phyloP scores from a whole-genome alignment of 2,329 filamentous ascomycete genomes.

The Aureobasidium sp. region DNA sequence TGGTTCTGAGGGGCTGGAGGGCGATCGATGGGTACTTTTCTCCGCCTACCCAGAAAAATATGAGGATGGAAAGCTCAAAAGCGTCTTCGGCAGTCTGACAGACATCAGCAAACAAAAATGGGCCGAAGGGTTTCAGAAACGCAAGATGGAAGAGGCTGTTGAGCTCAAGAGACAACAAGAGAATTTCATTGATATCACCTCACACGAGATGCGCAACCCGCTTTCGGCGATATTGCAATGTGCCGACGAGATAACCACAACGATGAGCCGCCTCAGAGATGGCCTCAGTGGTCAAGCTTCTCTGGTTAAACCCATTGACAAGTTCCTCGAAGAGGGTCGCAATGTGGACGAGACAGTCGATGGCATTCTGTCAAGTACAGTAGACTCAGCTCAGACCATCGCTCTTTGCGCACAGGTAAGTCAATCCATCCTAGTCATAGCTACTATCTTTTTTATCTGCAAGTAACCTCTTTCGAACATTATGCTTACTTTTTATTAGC shows the following conservation, averaged over 20 bases:
- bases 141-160: constrained; percentile 71
- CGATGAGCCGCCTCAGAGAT: constrained; percentile 36
- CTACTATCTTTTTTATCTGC: not conserved
- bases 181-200: constrained; percentile 55
- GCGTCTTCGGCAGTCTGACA: constrained; percentile 73
- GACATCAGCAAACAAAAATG: constrained; percentile 83
- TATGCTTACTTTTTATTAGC: constrained; percentile 26
- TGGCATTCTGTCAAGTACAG: constrained; percentile 51
- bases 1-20: constrained; percentile 44
- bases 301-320: not conserved
- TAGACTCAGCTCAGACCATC: constrained; percentile 72
- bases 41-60: constrained; percentile 68
- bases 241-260: constrained; percentile 63
- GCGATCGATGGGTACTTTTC: constrained; percentile 71
- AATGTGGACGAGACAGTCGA: constrained; percentile 33
- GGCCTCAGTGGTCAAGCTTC: constrained; percentile 34
- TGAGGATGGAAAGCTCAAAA: constrained; percentile 57
- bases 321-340: not conserved
- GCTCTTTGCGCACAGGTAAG: constrained; percentile 59
- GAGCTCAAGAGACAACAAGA: constrained; percentile 76
- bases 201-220: constrained; percentile 40
- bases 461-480: not conserved
- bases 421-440: not conserved
- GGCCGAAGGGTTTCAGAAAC: constrained; percentile 72
- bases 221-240: constrained; percentile 62